These are phyloP conservation scores for Eucalyptus albens DNA, from an alignment of 345 rosid species.

Conservation along the genomic window DNA sequence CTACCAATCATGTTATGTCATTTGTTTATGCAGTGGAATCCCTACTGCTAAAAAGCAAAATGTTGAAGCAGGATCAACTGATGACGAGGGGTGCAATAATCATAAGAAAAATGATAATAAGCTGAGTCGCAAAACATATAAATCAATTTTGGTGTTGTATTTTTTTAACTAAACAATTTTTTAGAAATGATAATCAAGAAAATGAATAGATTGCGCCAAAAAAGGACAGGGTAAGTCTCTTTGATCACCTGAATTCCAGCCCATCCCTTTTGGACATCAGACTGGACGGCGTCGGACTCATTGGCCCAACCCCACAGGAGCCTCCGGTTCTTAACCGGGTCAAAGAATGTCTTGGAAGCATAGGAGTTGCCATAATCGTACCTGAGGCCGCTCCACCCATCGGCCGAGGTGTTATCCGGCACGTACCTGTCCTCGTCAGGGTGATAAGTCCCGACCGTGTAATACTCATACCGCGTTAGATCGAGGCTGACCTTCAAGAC, in stretches of 20 bases:
- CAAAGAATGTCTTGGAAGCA: slow-evolving; percentile 83
- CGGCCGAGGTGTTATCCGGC: slow-evolving; percentile 39
- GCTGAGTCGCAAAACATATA: not conserved
- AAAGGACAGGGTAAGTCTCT: not conserved
- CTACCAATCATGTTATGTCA: not conserved
- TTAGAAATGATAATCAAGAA: not conserved
- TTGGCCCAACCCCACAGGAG: slow-evolving; percentile 83
- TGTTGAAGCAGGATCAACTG: not conserved
- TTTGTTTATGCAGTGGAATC: not conserved
- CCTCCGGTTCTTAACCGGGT: slow-evolving; percentile 39
- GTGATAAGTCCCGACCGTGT: not conserved
- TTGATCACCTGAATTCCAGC: slow-evolving; percentile 65
- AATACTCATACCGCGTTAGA: no score
- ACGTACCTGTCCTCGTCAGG: slow-evolving; percentile 22
- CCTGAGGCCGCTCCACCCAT: slow-evolving; percentile 75
- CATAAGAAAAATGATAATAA: not conserved
- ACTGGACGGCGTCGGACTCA: slow-evolving; percentile 39
- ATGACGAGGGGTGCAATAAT: not conserved
- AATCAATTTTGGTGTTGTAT: not conserved
- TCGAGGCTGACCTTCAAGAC: no score
- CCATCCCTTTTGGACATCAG: slow-evolving; percentile 58
- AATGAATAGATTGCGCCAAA: not conserved
- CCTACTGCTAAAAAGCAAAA: not conserved
- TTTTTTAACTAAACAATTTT: not conserved
- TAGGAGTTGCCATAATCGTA: slow-evolving; percentile 76